Conservation (phyloP, 2,329 filamentous ascomycete species). For the Dryadomyces quercivorus region DNA sequence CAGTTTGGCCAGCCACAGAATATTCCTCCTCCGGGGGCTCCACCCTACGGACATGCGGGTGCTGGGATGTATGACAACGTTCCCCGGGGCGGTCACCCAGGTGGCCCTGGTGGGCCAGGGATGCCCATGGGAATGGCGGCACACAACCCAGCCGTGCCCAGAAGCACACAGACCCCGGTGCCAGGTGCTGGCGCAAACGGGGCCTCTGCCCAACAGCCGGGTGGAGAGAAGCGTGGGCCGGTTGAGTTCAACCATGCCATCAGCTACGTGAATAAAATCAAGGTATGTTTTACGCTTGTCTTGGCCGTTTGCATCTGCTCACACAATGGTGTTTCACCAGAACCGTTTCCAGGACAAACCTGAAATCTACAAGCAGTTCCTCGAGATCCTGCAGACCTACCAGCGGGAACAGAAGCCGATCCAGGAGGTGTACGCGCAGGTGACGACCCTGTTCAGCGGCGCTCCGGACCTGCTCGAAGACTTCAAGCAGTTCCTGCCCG, state of each 20-base stretch:
- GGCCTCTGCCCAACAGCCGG: constrained; percentile 43
- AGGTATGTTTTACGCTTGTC: constrained; percentile 41
- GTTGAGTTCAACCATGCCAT: constrained; percentile 99
- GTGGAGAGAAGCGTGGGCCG: constrained; percentile 76
- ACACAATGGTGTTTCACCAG: constrained; percentile 28
- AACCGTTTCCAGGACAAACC: constrained; percentile 95
- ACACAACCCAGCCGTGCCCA: constrained; percentile 29
- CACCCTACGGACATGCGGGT: constrained; percentile 17
- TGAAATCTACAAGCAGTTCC: constrained; percentile 98
- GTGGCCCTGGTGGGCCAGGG: constrained; percentile 1
- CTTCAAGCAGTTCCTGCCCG: constrained; percentile 96
- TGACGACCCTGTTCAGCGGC: constrained; percentile 84
- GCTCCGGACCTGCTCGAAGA: constrained; percentile 93
- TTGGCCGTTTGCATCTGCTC: no score
- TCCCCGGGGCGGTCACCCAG: constrained; percentile 3
- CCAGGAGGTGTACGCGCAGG: constrained; percentile 94
- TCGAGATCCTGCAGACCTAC: constrained; percentile 96
- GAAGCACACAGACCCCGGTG: constrained; percentile 41
- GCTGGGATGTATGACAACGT: constrained; percentile 8
- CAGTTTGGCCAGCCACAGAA: constrained; percentile 47
- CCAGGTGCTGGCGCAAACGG: constrained; percentile 49
- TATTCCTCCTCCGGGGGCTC: constrained; percentile 23
- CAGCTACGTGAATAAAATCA: constrained; percentile 99
- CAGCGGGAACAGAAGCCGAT: constrained; percentile 97
- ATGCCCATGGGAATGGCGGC: constrained; percentile 14